Evolutionary conservation across 2,329 filamentous ascomycete species (phyloP), one percentile per base, ranked within the genome.

Genomic region (Trichophyton equinum): DNA sequence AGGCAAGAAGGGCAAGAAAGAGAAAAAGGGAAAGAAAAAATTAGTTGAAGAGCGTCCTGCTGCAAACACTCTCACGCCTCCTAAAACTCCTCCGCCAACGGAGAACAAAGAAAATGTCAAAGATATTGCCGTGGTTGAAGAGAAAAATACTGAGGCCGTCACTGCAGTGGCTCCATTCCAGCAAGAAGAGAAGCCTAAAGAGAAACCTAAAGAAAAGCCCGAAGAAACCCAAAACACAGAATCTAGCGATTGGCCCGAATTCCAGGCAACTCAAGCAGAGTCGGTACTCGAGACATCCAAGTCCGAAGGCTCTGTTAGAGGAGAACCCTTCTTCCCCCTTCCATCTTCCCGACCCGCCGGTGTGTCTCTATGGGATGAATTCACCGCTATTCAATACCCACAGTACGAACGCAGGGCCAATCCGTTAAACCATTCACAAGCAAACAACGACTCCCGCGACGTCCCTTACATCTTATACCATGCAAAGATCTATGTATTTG

Each of bases 401-500:
- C 69, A 72, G 25, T 69, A 68, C 30, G 65, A 63, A 15, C 58
- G 59, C 22, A 58, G 64, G 15, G 2, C 55, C 9, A 11, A 2
- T 18, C 62, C 57, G 30, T 30, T 56, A 42, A 46, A 53, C 25
- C 27, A 62, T n/a, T 60, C 63, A 4, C 60, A 62, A 8, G 60
- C 61, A 5, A 61, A 42, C 60, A 60, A 60, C 57, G 56, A 51
- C 58, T 9, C 51, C n/a, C 49, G 60, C 42, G 51, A 57, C 1
- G 62, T 66, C 11, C 73, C 73, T 3, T 75, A 76, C 60, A 68
- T 75, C 30, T 68, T 74, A 44, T 75, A 75, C 65, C 74, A 76
- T 47, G 74, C 74, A n/a, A 75, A 76, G 65, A 62, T 76, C 53
- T 75, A 76, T 62, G 71, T 75, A 61, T 75, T 76, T 60, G 73